A percentile compares a stretch with the other conserved stretches of the same genome.
Conservation (phyloP, 441 rosid species). For the Aleurites moluccanus region DNA sequence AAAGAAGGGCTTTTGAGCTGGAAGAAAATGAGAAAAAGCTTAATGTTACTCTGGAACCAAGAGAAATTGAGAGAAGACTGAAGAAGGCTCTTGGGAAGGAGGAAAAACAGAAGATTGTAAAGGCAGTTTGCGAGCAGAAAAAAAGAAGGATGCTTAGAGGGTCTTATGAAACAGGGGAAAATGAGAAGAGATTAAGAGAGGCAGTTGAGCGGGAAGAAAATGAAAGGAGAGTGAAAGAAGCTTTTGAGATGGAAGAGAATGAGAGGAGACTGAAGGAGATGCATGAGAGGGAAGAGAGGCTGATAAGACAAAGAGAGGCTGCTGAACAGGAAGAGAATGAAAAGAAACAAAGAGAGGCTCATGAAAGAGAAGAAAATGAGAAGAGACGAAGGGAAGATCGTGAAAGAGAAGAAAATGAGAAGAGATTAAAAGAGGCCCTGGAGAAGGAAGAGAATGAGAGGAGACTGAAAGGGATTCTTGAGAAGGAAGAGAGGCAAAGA, state of each 20-base stretch:
- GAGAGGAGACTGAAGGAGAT: conserved; percentile 41
- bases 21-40: conserved; percentile 40
- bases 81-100: conserved; percentile 38
- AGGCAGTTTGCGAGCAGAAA: conserved; percentile 29
- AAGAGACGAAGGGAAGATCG: conserved; percentile 20
- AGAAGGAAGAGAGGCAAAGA: conserved; percentile 39
- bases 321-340: conserved; percentile 42
- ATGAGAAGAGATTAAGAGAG: conserved; percentile 31
- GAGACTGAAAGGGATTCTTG: conserved; percentile 35
- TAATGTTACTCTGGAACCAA: conserved; percentile 33
- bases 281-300: conserved; percentile 40
- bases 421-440: conserved; percentile 28
- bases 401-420: conserved; percentile 27
- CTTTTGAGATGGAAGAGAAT: conserved; percentile 37
- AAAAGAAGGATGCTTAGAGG: conserved; percentile 40
- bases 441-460: conserved; percentile 43
- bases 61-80: conserved; percentile 40
- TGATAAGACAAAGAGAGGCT: conserved; percentile 42
- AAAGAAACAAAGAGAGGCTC: conserved; percentile 31
- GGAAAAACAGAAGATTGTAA: conserved; percentile 33
- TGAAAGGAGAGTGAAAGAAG: conserved; percentile 38
- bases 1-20: conserved; percentile 35
- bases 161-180: conserved; percentile 36
- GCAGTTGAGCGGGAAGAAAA: conserved; percentile 37
- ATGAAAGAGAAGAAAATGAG: conserved; percentile 39